A percentile compares a stretch with the other conserved stretches of the same genome.
Conservation (phyloP, 192 early-diverging fungal species). For the Gigaspora rosea region DNA sequence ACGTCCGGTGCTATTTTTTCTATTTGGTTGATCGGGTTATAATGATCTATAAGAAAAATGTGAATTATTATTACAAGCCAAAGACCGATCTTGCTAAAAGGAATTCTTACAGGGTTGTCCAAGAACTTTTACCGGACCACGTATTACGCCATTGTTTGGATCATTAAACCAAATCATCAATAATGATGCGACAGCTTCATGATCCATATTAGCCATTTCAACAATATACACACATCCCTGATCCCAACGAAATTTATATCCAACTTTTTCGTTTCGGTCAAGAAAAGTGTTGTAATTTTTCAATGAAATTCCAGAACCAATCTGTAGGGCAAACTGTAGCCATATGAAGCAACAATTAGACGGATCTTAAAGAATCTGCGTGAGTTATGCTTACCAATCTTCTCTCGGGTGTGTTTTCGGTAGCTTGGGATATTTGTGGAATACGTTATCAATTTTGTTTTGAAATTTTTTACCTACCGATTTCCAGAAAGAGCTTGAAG, state of each 20-base stretch:
- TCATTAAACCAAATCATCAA: neutral
- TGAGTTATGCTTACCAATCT: neutral
- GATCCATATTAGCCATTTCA: too few relatives aligned
- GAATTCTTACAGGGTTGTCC: neutral
- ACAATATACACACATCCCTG: neutral
- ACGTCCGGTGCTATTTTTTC: neutral
- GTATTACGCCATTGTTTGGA: neutral
- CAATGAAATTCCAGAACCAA: neutral
- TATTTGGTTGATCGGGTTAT: neutral
- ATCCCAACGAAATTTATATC: conserved; percentile 11
- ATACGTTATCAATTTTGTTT: too few relatives aligned
- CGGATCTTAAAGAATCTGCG: neutral
- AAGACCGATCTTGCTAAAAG: neutral
- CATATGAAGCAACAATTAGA: neutral
- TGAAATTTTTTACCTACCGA: too few relatives aligned
- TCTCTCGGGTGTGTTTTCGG: neutral
- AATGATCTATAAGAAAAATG: conserved; percentile 5
- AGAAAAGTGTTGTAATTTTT: conserved; percentile 9
- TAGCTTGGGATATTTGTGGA: conserved; percentile 4
- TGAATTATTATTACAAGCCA: neutral
- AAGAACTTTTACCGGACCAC: neutral
- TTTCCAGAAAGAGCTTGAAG: too few relatives aligned
- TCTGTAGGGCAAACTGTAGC: conserved; percentile 6
- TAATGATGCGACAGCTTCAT: neutral
- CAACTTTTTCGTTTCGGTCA: neutral